Evolutionary conservation across 169 alveolate genomes (phyloP), one percentile per base, ranked within the genome.

Genomic region (Plasmodium vinckei): DNA sequence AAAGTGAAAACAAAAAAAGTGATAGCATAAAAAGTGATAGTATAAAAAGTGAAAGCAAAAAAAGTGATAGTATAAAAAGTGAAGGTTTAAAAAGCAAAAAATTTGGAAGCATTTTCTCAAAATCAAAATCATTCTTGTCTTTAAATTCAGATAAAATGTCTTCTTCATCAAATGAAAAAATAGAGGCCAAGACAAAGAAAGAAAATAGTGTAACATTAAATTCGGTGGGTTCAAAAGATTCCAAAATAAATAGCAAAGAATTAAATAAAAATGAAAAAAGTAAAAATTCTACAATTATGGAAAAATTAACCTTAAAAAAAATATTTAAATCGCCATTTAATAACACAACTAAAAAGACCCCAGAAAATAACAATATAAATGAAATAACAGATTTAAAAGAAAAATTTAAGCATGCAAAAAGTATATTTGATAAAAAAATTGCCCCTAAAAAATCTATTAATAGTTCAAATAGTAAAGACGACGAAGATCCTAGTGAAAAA

Each of bases 391-490:
- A 65, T 5, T 39, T n/a, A 49, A 15, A 65, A 65, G 2, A 10
- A 19, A 13, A 13, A 12, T 65, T 23, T 21, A 65, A 13, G 19
- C n/a, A 49, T 54, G n/a, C 25, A 10, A 39, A 65, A 65, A 21
- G 73, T 39, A 39, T n/a, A 39, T 17, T 25, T 39, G 46, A 65
- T 54, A 65, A 65, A 65, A 65, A 65, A 65, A 65, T 33, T 25
- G 59, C 19, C 19, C 7, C 13, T 9, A 65, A 65, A 65, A 39
- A 65, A 65, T 65, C 39, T 69, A n/a, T 15, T 69, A 69, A 69
- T 42, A 46, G 53, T 69, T 25, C 64, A 56, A 7, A 5, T 69
- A 15, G 23, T 60, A 9, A 42, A 15, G 15, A n/a, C 77, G 19
- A 5, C 64, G 21, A 27, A 0, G 9, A 27, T 56, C 59, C 5